Evolutionary conservation across 441 rosid species (phyloP).

Genomic region (Erodium chrysanthum): DNA sequence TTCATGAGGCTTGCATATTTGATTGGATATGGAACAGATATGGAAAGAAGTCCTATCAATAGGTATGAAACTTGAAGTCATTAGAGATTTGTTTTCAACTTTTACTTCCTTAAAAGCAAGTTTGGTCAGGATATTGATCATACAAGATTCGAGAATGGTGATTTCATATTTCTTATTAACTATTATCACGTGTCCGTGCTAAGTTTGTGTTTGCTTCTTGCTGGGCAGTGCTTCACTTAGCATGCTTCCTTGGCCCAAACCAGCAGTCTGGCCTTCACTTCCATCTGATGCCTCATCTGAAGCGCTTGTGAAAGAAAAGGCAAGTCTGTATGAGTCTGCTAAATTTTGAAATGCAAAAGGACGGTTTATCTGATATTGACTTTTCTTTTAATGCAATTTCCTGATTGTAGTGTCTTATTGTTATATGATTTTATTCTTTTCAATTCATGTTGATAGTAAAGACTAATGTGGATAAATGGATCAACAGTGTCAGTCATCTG

Average conservation of each 20-base stretch:
- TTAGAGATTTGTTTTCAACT: conserved; percentile 14
- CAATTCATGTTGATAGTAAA: not conserved
- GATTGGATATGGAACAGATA: conserved; percentile 78
- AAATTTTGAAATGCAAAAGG: not conserved
- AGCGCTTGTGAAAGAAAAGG: conserved; percentile 95
- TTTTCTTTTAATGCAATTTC: not conserved
- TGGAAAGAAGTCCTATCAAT: conserved; percentile 91
- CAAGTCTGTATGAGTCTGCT: conserved; percentile 22
- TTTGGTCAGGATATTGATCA: conserved; percentile 6
- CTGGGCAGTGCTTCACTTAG: conserved; percentile 85
- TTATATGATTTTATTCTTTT: not conserved
- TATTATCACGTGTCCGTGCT: conserved; percentile 14
- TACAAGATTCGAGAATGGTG: not conserved
- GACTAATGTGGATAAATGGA: not conserved
- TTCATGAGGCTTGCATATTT: conserved; percentile 94
- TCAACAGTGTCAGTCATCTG: conserved; percentile 1
- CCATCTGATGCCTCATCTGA: conserved; percentile 72
- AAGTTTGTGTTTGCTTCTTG: conserved; percentile 17
- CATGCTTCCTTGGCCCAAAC: conserved; percentile 99
- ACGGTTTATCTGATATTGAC: not conserved
- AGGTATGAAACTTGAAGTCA: conserved; percentile 38
- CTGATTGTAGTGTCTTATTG: not conserved
- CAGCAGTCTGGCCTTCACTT: conserved; percentile 89
- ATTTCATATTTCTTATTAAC: not conserved
- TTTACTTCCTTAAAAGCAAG: conserved; percentile 10